Evolutionary conservation across 371 early-diverging fungal species (phyloP), one percentile per base, ranked within the genome.

Genomic region (Actinomortierella wolfii): DNA sequence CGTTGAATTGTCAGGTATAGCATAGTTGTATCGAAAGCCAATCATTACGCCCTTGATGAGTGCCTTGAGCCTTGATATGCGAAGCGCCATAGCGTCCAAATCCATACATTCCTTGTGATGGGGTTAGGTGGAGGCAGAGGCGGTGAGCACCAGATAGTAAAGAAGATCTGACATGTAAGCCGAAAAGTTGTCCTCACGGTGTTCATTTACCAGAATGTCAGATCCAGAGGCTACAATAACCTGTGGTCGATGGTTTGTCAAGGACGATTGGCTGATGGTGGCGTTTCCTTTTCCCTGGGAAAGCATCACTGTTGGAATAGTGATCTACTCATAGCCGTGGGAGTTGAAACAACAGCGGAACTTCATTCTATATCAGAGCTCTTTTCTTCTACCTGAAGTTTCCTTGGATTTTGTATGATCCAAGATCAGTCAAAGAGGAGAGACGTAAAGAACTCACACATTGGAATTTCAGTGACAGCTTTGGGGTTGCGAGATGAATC

Each of bases 1-100:
- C 43, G 44, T 24, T 8, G 52, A 15, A 21, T 15, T 20, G 11
- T 39, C 20, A 7, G 26, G n/a, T 15, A 3, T 28, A n/a, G 8
- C 7, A 18, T 21, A 43, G 46, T 18, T 21, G 45, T 51, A 43
- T 34, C 51, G 41, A 21, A 60, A 53, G 21, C 60, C 60, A 21
- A 60, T 52, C 29, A 47, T 51, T 34, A 43, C 8, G 6, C 60
- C 60, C 20, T 60, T 60, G 46, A 40, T 52, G 44, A 60, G 23
- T 20, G 29, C 60, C 20, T 53, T 60, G 9, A 60, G 45, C 47
- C 42, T 43, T 15, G 45, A 60, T 18, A 20, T 17, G n/a, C 34
- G 26, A 4, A 56, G 6, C 7, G 28, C 34, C 18, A 34, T 14
- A 3, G 29, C 2, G 26, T 56, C 56, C 34, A 56, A 21, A 4